A percentile compares a stretch with the other conserved stretches of the same genome.
phyloP scores from a whole-genome alignment of 2,329 filamentous ascomycete genomes.

The Exophiala alcalophila region DNA sequence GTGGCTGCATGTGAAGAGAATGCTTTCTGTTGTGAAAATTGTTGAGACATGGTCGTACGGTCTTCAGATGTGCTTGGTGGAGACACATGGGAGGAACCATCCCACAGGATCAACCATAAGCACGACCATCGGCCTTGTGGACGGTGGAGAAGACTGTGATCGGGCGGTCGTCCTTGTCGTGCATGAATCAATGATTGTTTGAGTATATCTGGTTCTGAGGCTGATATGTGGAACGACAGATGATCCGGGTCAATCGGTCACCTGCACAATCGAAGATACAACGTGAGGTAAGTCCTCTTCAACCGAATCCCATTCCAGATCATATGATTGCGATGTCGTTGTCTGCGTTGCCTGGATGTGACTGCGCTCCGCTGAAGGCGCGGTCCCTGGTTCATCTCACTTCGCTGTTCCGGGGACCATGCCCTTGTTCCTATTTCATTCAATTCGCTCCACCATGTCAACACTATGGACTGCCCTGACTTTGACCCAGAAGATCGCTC shows the following conservation, averaged over 20 bases:
- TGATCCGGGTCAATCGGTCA: neutral
- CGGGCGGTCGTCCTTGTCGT: no score
- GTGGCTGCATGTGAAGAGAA: no score
- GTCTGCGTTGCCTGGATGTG: slow-evolving; percentile 4
- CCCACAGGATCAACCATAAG: no score
- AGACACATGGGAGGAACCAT: no score
- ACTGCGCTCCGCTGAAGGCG: no score
- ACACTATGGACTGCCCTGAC: slow-evolving; percentile 15
- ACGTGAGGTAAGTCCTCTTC: slow-evolving; percentile 14
- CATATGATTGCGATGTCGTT: slow-evolving; percentile 7
- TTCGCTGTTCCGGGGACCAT: neutral
- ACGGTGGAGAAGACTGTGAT: no score
- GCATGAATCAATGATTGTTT: no score
- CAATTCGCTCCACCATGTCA: neutral
- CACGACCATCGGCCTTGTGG: no score
- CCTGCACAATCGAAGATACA: slow-evolving; percentile 1
- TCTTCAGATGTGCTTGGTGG: no score
- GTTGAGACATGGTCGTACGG: no score
- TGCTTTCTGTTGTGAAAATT: no score
- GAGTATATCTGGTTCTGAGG: neutral
- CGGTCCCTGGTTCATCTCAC: no score
- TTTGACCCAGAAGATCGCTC: neutral
- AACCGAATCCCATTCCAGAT: neutral
- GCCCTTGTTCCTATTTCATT: neutral
- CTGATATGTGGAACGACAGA: neutral